Evolutionary conservation across 108 stramenopile species (phyloP).

Genomic region (Nitzschia sp.): DNA sequence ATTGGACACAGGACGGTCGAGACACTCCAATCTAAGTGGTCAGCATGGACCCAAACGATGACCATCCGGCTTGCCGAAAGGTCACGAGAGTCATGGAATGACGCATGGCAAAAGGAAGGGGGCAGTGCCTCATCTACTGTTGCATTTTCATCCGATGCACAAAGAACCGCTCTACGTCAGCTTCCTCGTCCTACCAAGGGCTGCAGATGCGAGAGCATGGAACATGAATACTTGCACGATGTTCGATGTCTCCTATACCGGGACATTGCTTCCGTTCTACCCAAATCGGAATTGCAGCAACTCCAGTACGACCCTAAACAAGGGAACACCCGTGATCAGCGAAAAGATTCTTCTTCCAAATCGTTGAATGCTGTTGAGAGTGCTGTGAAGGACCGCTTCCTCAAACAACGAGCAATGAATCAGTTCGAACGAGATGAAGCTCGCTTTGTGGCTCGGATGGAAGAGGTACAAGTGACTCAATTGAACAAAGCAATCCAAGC

Average conservation of each 20-base stretch:
- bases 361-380: constrained; percentile 58
- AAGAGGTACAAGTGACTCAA: constrained; percentile 56
- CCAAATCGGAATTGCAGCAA: constrained; percentile 27
- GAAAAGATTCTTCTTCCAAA: constrained; percentile 14
- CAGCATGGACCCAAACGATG: constrained; percentile 1
- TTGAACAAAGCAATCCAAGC: constrained; percentile 63
- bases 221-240: constrained; percentile 70
- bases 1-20: constrained; percentile 1
- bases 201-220: constrained; percentile 60
- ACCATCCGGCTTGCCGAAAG: not conserved
- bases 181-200: constrained; percentile 60
- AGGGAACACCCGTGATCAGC: not conserved
- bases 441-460: constrained; percentile 73
- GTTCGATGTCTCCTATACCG: constrained; percentile 63
- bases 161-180: constrained; percentile 49
- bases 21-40: constrained; percentile 15
- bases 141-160: constrained; percentile 60
- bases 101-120: constrained; percentile 6
- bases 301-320: constrained; percentile 22
- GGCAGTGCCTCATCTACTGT: constrained; percentile 4
- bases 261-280: constrained; percentile 40
- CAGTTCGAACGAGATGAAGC: constrained; percentile 57
- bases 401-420: constrained; percentile 45
- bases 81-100: constrained; percentile 12
- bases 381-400: constrained; percentile 61